Conservation (phyloP, 2,329 filamentous ascomycete species). For the Sordariomycetes sp. region DNA sequence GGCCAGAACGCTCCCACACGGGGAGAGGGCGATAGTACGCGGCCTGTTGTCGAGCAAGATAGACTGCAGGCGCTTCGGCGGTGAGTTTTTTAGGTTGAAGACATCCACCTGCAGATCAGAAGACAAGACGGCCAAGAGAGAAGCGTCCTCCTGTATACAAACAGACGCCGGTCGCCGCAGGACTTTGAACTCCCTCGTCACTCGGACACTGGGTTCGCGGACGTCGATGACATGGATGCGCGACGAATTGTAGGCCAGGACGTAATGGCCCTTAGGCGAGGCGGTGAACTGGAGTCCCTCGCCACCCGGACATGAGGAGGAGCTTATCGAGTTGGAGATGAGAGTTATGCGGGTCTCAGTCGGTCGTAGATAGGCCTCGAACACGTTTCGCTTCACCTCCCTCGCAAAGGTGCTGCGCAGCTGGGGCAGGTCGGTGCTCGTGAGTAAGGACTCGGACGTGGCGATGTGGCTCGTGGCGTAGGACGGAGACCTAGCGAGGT, state of each 20-base stretch:
- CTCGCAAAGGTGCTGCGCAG: constrained; percentile 57
- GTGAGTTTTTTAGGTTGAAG: constrained; percentile 58
- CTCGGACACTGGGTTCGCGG: constrained; percentile 44
- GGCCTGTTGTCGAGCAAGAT: constrained; percentile 71
- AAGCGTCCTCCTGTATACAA: constrained; percentile 70
- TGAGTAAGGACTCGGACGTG: constrained; percentile 22
- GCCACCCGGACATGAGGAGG: constrained; percentile 70
- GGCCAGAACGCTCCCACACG: constrained; percentile 71
- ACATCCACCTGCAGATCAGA: constrained; percentile 77
- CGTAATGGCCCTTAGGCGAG: constrained; percentile 62
- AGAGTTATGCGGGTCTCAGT: constrained; percentile 64
- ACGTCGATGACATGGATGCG: constrained; percentile 72
- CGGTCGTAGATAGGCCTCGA: constrained; percentile 65
- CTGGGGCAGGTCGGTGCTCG: constrained; percentile 40
- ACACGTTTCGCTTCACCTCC: constrained; percentile 67
- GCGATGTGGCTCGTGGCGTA: constrained; percentile 39
- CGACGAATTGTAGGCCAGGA: constrained; percentile 78
- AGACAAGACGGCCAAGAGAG: constrained; percentile 67
- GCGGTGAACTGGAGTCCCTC: constrained; percentile 80
- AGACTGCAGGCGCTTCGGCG: constrained; percentile 61
- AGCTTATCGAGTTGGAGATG: constrained; percentile 74
- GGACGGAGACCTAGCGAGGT: constrained; percentile 51
- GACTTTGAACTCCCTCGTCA: constrained; percentile 72
- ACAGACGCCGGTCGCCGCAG: constrained; percentile 63
- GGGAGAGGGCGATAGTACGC: constrained; percentile 68